Percentiles rank a stretch among this genome's conserved stretches.
These are phyloP conservation scores for Penium margaritaceum DNA, from an alignment of 139 green algal genomes.

Conservation along the genomic window DNA sequence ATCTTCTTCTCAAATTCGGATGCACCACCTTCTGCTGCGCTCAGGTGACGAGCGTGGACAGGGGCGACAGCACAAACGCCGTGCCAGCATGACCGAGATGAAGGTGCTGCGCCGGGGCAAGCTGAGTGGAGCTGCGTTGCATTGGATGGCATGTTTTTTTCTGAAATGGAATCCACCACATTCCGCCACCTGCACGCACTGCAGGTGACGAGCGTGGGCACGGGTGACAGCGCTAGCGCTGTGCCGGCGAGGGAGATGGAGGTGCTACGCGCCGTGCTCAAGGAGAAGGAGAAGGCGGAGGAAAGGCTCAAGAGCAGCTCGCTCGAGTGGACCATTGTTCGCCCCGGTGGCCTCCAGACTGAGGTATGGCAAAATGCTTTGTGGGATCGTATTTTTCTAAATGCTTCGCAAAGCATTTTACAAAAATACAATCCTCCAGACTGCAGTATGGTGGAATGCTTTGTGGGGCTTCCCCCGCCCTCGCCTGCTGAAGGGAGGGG, in stretches of 20 bases:
- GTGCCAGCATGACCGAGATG: constrained; percentile 56
- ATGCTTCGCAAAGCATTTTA: too few species aligned
- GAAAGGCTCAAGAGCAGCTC: constrained; percentile 66
- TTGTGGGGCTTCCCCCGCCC: not conserved
- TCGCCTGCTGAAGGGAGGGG: too few species aligned
- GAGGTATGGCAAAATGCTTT: constrained; percentile 57
- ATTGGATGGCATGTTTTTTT: too few species aligned
- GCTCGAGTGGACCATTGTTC: constrained; percentile 82
- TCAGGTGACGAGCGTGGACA: constrained; percentile 82
- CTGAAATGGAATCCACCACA: too few species aligned
- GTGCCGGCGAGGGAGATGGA: constrained; percentile 59
- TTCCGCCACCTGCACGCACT: too few species aligned
- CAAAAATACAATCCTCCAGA: not conserved
- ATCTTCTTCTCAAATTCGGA: too few species aligned
- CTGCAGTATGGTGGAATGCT: not conserved
- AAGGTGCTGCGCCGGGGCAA: constrained; percentile 78
- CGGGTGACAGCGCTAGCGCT: constrained; percentile 72
- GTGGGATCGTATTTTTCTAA: not conserved
- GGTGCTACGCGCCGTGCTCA: constrained; percentile 77
- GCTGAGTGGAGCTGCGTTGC: too few species aligned
- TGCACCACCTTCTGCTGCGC: too few species aligned
- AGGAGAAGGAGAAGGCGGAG: constrained; percentile 95
- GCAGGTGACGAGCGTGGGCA: constrained; percentile 82
- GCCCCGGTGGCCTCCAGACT: constrained; percentile 81
- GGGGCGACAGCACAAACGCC: constrained; percentile 72